Percentiles rank a stretch among this genome's conserved stretches.
phyloP scores from a whole-genome alignment of 768 basidiomycete species.

The Kwoniella sp. region DNA sequence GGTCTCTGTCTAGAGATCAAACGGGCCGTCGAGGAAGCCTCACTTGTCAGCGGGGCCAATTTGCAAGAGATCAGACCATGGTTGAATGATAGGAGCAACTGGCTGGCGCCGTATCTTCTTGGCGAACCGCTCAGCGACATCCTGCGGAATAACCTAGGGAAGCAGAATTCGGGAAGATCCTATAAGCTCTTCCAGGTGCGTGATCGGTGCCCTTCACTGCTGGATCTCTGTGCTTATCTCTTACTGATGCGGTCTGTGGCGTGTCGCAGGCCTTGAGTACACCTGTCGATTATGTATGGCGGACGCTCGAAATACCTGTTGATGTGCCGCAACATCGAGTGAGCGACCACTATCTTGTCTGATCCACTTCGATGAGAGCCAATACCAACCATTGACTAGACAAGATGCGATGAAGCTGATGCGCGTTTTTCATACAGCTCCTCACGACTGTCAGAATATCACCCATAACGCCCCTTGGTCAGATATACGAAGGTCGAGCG shows the following conservation, averaged over 20 bases:
- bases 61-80: background rate
- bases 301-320: constrained; percentile 76
- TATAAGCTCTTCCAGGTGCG: constrained; percentile 55
- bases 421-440: constrained; percentile 51
- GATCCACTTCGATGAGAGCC: background rate
- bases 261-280: constrained; percentile 6
- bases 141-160: constrained; percentile 35
- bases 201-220: background rate
- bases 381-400: too few species aligned
- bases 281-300: constrained; percentile 60
- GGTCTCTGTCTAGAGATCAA: constrained; percentile 8
- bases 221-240: too few species aligned
- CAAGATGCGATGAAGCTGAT: constrained; percentile 38
- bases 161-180: constrained; percentile 49
- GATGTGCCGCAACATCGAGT: constrained; percentile 82
- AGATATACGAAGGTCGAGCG: constrained; percentile 81
- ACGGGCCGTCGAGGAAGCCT: constrained; percentile 2
- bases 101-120: constrained; percentile 22
- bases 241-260: too few species aligned
- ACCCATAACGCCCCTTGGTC: constrained; percentile 55
- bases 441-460: constrained; percentile 57
- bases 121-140: constrained; percentile 7
- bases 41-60: background rate
- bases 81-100: constrained; percentile 10
- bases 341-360: constrained; percentile 47